Evolutionary conservation across 352 stramenopile genomes (phyloP).

Genomic region (Pythium diclinum): DNA sequence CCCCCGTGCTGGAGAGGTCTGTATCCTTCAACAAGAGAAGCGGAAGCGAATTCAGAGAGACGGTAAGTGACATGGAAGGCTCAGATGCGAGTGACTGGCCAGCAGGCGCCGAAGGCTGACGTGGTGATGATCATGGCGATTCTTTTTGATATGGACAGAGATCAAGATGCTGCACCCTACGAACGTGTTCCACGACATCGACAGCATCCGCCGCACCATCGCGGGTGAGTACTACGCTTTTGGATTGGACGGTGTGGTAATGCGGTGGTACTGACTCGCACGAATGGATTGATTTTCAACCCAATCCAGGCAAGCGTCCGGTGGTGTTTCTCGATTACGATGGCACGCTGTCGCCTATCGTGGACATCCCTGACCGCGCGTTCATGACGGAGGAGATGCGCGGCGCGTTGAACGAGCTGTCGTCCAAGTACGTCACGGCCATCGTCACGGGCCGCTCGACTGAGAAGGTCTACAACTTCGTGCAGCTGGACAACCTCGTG

Average conservation of each 20-base stretch:
- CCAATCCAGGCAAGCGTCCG: slow-evolving; percentile 46
- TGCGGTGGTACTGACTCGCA: not conserved
- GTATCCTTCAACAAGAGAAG: not conserved
- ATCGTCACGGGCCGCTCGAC: slow-evolving; percentile 73
- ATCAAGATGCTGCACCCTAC: slow-evolving; percentile 46
- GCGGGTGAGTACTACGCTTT: slow-evolving; percentile 31
- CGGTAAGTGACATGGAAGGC: not conserved
- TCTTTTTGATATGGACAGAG: slow-evolving; percentile 1
- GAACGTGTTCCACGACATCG: slow-evolving; percentile 54
- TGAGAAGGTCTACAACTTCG: slow-evolving; percentile 78
- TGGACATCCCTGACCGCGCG: slow-evolving; percentile 64
- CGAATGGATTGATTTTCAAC: slow-evolving; percentile 4
- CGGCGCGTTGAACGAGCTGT: slow-evolving; percentile 48
- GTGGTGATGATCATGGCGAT: not conserved
- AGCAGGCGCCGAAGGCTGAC: not conserved
- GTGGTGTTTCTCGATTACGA: slow-evolving; percentile 80
- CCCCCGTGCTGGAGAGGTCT: not conserved
- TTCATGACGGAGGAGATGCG: slow-evolving; percentile 71
- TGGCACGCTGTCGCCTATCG: slow-evolving; percentile 74
- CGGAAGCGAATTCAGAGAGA: not conserved
- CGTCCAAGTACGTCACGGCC: slow-evolving; percentile 66
- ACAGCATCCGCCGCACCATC: slow-evolving; percentile 51
- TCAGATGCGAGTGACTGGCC: slow-evolving; percentile 6
- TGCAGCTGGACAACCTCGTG: slow-evolving; percentile 71
- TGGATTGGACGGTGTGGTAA: not conserved